Evolutionary conservation across 2,329 filamentous ascomycete genomes (phyloP).

Genomic region (Pseudocercospora pini-densiflorae): DNA sequence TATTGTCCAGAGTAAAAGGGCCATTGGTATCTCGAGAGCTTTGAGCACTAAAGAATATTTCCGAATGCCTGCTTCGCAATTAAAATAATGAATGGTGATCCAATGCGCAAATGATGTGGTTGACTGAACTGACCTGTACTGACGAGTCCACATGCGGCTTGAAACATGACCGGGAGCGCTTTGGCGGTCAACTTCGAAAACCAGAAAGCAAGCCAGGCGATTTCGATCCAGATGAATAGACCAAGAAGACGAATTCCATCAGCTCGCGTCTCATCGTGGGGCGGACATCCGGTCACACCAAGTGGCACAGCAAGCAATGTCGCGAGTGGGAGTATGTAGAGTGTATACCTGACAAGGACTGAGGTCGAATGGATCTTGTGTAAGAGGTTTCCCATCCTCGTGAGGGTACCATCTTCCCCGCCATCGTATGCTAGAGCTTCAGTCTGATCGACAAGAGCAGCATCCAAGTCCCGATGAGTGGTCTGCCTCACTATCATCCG

Average conservation of each 20-base stretch:
- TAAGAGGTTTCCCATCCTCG: slow-evolving; percentile 68
- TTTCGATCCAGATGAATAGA: slow-evolving; percentile 71
- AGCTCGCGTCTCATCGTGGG: slow-evolving; percentile 34
- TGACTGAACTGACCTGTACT: slow-evolving; percentile 50
- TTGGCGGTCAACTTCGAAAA: slow-evolving; percentile 68
- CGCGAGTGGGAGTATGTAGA: slow-evolving; percentile 69
- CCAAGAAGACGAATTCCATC: slow-evolving; percentile 56
- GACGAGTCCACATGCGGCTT: slow-evolving; percentile 71
- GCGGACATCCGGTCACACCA: slow-evolving; percentile 48
- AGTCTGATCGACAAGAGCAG: slow-evolving; percentile 7
- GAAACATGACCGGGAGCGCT: slow-evolving; percentile 64
- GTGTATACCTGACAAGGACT: slow-evolving; percentile 66
- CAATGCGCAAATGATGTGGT: background rate
- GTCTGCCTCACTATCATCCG: slow-evolving; percentile 13
- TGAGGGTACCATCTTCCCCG: slow-evolving; percentile 60
- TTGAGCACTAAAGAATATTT: slow-evolving; percentile 71
- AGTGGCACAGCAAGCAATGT: slow-evolving; percentile 65
- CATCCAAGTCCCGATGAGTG: slow-evolving; percentile 12
- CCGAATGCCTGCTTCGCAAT: slow-evolving; percentile 56
- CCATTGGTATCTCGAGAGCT: slow-evolving; percentile 68
- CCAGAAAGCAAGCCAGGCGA: slow-evolving; percentile 71
- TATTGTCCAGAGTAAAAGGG: slow-evolving; percentile 70
- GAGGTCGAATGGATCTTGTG: slow-evolving; percentile 67
- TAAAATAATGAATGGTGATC: too few species aligned
- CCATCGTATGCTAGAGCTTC: slow-evolving; percentile 33